phyloP scores from a whole-genome alignment of 2,329 filamentous ascomycete species.

The Fusarium palustre region DNA sequence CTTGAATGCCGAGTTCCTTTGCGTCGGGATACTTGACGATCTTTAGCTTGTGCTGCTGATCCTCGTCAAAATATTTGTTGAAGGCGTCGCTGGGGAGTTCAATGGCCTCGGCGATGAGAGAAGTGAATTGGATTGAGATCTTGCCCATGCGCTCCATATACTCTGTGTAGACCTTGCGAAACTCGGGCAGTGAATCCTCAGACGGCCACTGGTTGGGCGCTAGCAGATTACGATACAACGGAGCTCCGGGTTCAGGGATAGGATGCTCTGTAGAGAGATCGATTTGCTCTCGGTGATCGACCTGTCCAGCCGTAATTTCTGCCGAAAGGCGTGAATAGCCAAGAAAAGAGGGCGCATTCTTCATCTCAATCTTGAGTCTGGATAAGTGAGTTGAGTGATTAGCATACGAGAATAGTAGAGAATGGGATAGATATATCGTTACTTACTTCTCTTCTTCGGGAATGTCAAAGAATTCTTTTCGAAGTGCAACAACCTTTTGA shows the following conservation, averaged over 20 bases:
- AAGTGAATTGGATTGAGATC: constrained; percentile 80
- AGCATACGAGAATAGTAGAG: neutral
- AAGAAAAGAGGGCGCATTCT: constrained; percentile 77
- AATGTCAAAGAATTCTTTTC: constrained; percentile 80
- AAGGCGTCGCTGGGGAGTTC: constrained; percentile 77
- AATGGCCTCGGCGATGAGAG: constrained; percentile 86
- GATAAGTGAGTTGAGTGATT: neutral
- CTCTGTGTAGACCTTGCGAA: constrained; percentile 75
- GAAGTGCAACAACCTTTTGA: constrained; percentile 73
- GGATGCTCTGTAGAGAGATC: constrained; percentile 85
- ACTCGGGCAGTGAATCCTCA: constrained; percentile 69
- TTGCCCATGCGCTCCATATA: constrained; percentile 82
- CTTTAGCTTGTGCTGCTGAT: constrained; percentile 88
- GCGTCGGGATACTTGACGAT: constrained; percentile 87
- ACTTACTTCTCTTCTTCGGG: constrained; percentile 78
- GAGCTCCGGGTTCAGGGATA: constrained; percentile 69
- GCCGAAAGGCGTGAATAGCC: constrained; percentile 75
- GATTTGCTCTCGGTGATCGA: constrained; percentile 87
- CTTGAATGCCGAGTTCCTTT: constrained; percentile 64
- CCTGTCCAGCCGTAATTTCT: constrained; percentile 77
- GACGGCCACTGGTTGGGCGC: constrained; percentile 86
- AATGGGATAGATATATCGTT: neutral
- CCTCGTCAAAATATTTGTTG: constrained; percentile 79
- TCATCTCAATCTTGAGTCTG: constrained; percentile 77
- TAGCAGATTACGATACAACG: constrained; percentile 79